These are phyloP conservation scores for Entonaema liquescens DNA, from an alignment of 495 filamentous ascomycete species.

Conservation along the genomic window DNA sequence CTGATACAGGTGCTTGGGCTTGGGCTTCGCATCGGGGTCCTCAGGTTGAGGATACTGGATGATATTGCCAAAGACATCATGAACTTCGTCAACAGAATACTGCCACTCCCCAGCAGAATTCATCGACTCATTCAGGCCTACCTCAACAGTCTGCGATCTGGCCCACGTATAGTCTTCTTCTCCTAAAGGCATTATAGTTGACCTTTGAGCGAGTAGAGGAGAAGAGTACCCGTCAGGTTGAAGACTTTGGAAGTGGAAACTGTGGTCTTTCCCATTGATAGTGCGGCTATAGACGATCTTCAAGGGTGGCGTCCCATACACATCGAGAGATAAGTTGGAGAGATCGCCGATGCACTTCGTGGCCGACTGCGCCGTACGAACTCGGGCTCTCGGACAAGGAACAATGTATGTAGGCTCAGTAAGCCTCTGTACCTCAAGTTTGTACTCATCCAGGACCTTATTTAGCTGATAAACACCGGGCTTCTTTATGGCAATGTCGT, in stretches of 20 bases:
- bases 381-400: slow-evolving; percentile 77
- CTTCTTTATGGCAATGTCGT: slow-evolving; percentile 73
- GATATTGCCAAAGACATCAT: slow-evolving; percentile 87
- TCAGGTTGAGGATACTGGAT: slow-evolving; percentile 78
- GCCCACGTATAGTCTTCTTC: slow-evolving; percentile 82
- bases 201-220: slow-evolving; percentile 68
- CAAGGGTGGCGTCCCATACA: slow-evolving; percentile 90
- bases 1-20: slow-evolving; percentile 72
- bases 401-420: slow-evolving; percentile 81
- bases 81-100: slow-evolving; percentile 89
- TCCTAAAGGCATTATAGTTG: slow-evolving; percentile 62
- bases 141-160: slow-evolving; percentile 71
- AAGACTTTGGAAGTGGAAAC: slow-evolving; percentile 86
- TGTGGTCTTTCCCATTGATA: slow-evolving; percentile 76
- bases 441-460: slow-evolving; percentile 88
- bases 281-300: slow-evolving; percentile 89
- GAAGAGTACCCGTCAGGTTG: slow-evolving; percentile 87
- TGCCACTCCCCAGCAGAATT: slow-evolving; percentile 78
- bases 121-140: slow-evolving; percentile 90
- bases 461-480: slow-evolving; percentile 85
- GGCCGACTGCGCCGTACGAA: slow-evolving; percentile 69
- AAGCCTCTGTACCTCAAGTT: slow-evolving; percentile 84
- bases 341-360: slow-evolving; percentile 83
- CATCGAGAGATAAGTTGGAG: slow-evolving; percentile 81
- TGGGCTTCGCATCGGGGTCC: slow-evolving; percentile 68